Percentiles rank a stretch among this genome's conserved stretches.
These are phyloP conservation scores for Sextonia rubra DNA, from an alignment of 164 flowering plant species.

Conservation along the genomic window DNA sequence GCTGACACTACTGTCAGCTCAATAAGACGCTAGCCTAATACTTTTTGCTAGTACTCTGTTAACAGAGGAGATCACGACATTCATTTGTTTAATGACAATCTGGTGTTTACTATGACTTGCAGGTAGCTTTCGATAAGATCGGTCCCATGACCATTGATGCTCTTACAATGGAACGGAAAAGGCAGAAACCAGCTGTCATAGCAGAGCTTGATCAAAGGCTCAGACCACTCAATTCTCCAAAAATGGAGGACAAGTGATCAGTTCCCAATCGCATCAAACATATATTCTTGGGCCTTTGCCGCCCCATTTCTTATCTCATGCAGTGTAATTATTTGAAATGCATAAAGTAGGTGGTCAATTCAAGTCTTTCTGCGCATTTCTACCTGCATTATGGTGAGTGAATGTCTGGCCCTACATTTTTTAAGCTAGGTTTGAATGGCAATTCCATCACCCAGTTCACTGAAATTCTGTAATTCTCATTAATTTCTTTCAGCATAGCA, in stretches of 20 bases:
- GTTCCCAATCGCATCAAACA: background rate
- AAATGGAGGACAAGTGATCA: conserved; percentile 16
- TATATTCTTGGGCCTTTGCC: background rate
- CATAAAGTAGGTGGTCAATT: background rate
- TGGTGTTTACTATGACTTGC: conserved; percentile 11
- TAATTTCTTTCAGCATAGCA: too few species aligned
- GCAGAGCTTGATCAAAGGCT: conserved; percentile 86
- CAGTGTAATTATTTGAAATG: background rate
- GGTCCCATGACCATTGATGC: conserved; percentile 78
- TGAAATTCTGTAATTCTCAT: too few species aligned
- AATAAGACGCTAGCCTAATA: too few species aligned
- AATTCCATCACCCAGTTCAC: background rate
- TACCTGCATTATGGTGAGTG: background rate
- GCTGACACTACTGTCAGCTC: too few species aligned
- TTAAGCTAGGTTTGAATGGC: background rate
- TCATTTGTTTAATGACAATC: background rate
- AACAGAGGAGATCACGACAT: background rate
- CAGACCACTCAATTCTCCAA: conserved; percentile 61
- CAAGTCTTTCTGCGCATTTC: background rate
- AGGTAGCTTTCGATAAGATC: conserved; percentile 94
- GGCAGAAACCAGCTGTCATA: conserved; percentile 94
- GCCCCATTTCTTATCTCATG: background rate
- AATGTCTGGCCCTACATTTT: background rate
- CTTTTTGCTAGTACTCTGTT: background rate
- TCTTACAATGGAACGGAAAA: conserved; percentile 87